Evolutionary conservation across 2,329 filamentous ascomycete species (phyloP).

Genomic region (Phialophora macrospora): DNA sequence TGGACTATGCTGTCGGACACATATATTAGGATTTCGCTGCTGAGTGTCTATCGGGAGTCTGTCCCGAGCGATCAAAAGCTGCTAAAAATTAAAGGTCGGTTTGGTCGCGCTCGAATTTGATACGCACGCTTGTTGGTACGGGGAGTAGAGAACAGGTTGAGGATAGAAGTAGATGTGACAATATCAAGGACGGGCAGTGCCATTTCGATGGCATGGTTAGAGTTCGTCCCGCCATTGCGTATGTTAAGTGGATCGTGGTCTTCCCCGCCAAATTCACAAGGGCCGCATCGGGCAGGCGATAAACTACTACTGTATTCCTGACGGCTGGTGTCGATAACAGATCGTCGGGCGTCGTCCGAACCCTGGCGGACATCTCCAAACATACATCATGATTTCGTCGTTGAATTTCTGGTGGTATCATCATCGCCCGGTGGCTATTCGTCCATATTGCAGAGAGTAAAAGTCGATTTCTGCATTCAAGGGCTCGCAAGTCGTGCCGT

Average conservation of each 20-base stretch:
- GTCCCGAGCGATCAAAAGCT: neutral
- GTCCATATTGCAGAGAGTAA: neutral
- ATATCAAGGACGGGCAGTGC: neutral
- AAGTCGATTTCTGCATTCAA: neutral
- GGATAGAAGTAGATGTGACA: neutral
- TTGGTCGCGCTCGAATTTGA: neutral
- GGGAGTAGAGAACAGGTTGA: neutral
- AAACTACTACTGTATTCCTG: neutral
- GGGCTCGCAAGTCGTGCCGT: neutral
- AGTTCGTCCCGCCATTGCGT: neutral
- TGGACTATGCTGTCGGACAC: conserved; percentile 5
- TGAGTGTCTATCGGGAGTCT: neutral
- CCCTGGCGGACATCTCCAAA: conserved; percentile 17
- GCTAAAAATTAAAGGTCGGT: neutral
- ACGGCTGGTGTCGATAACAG: neutral
- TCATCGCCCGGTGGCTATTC: neutral
- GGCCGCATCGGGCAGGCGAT: neutral
- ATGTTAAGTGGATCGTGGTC: neutral
- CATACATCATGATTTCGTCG: neutral
- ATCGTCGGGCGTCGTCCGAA: conserved; percentile 13
- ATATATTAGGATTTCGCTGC: neutral
- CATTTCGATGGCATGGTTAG: neutral
- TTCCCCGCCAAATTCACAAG: neutral
- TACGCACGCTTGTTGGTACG: neutral
- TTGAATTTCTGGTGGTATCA: neutral